Base-by-base conservation (phyloP, 306 rosid genomes). In the Pyrus betulifolia region DNA sequence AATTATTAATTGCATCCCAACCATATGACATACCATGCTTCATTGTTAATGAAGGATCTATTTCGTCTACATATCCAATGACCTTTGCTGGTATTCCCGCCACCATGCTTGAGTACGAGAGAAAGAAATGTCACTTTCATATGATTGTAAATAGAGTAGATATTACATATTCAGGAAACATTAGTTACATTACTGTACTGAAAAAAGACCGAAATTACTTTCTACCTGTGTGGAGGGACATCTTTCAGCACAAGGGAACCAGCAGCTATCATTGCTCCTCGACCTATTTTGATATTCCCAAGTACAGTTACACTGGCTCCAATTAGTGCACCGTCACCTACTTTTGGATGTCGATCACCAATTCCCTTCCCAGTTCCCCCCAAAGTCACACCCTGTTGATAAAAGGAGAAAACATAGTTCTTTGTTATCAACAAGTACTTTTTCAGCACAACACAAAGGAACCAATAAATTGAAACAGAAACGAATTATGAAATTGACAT, bases 261-360 rank as follows among this genome's bases (percentile, higher is more conserved):
- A 30, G 97, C 89, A 79, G 97, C 97, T 67, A 95, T 81, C 96
- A 95, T 85, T 11, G 94, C 91, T 65, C 96, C 98, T 57, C 85
- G 83, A 71, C 97, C 98, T 31, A 95, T 90, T 74, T 68, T 85
- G 75, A 92, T 92, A 77, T 95, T 95, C 67, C 98, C 98, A 33
- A 95, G 97, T 78, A 95, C 87, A 27, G 88, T 92, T 69, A 89
- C 90, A 79, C 91, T 86, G 51, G 97, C 98, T 79, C 96, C 95
- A 74, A 95, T 92, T 17, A 95, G 89, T 33, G 87, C 98, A 74
- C 97, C 97, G 1, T 92, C 98, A 15, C 97, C 96, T 40, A 94
- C 89, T 82, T 94, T 89, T 59, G 97, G 98, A 81, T 94, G 97
- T 42, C 97, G 97, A 85, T 94, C 92, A 27, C 97, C 97, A 42